Evolutionary conservation across 2,329 filamentous ascomycete genomes (phyloP), one percentile per base, ranked within the genome.

Genomic region (Neofusicoccum laricinum): DNA sequence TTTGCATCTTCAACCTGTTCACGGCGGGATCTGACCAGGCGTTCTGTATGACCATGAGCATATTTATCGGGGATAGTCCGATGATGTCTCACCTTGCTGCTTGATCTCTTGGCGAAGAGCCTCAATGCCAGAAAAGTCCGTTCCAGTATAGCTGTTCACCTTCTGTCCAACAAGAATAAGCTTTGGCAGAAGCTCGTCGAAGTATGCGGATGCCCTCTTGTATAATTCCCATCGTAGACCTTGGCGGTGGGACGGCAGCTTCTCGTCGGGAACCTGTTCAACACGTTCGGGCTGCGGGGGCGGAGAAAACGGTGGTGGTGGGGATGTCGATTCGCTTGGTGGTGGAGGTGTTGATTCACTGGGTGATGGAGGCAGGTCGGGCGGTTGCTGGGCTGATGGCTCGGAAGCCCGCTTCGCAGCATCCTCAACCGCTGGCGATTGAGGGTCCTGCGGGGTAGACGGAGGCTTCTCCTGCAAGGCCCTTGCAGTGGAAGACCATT

Each of bases 61-160:
- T 25, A 41, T 25, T n/a, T 19, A 4, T 17, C 45, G 21, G 4
- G 10, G 5, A 17, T 10, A 3, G 34, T 61, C 15, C 2, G 17
- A 11, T 21, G 10, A 15, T 30, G 21, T 57, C 72, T 21, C 80
- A 86, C 85, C 85, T 79, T 88, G 90, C 21, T 79, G 76, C 15
- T 88, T 84, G 76, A 98, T 98, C 65, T 90, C 87, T 10, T 81
- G 79, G 75, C 97, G 96, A 69, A 99, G 86, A 25, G 86, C 82
- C 76, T 97, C 93, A 76, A 99, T 98, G 48, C 90, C 88, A 1
- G 91, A 90, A 81, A 98, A 99, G 68, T 84, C 81, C n/a, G 81
- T 84, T 17, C 95, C 95, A 2, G 95, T 99, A 62, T 97, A 86
- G 71, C 93, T 92, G 78, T 97, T 99, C 77, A 99, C 86, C 65